Percentiles rank a stretch among this genome's conserved stretches.
Conservation (phyloP, 2,329 filamentous ascomycete species). For the Plenodomus tracheiphilus region DNA sequence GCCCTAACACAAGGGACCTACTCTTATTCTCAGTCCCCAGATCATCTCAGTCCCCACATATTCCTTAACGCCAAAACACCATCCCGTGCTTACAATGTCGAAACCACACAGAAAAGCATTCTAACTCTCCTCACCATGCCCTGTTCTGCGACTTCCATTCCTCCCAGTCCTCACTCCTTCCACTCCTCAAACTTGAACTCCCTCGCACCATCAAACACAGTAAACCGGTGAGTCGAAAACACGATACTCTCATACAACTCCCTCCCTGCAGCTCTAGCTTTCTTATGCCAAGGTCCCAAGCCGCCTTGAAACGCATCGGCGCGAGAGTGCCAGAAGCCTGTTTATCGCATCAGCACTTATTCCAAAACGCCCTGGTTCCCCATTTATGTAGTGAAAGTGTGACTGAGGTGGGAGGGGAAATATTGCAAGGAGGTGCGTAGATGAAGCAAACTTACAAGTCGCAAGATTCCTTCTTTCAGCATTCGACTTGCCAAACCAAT, state of each 20-base stretch:
- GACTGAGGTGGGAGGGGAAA: too few relatives aligned
- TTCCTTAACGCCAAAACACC: too few relatives aligned
- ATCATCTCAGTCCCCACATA: too few relatives aligned
- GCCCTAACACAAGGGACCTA: too few relatives aligned
- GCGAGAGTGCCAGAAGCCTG: slow-evolving; percentile 67
- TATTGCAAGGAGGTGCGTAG: too few relatives aligned
- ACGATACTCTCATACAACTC: slow-evolving; percentile 51
- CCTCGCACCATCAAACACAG: slow-evolving; percentile 66
- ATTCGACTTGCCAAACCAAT: slow-evolving; percentile 85
- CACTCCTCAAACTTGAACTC: slow-evolving; percentile 57
- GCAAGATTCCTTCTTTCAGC: slow-evolving; percentile 74
- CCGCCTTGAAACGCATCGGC: slow-evolving; percentile 65
- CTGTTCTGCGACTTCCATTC: neutral
- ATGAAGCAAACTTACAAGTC: slow-evolving; percentile 57
- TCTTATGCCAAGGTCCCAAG: slow-evolving; percentile 59
- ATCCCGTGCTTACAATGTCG: too few relatives aligned
- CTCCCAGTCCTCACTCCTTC: slow-evolving; percentile 11
- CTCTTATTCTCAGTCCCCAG: too few relatives aligned
- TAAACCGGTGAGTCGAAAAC: slow-evolving; percentile 54
- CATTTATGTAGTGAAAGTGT: too few relatives aligned
- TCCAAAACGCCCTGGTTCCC: too few relatives aligned
- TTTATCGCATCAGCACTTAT: too few relatives aligned
- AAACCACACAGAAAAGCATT: too few relatives aligned
- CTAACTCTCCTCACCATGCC: too few relatives aligned
- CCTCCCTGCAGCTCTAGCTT: slow-evolving; percentile 54